phyloP scores from a whole-genome alignment of 2,329 filamentous ascomycete species.

The Colletotrichum sp. region DNA sequence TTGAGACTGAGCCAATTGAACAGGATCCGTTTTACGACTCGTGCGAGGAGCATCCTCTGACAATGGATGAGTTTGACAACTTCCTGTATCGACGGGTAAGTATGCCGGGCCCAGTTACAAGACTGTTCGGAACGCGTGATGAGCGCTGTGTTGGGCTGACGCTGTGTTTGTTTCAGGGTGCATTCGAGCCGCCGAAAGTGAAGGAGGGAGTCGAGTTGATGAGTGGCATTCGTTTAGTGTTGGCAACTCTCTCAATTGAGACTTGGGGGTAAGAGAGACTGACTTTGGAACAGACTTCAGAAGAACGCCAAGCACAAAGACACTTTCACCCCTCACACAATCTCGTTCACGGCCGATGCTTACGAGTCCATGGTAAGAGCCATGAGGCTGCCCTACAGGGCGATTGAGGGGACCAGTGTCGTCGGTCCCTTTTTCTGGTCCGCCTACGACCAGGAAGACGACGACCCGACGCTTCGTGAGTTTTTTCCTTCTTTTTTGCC shows the following conservation, averaged over 20 bases:
- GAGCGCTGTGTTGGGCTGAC: conserved; percentile 7
- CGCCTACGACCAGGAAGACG: conserved; percentile 59
- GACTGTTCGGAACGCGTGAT: not conserved
- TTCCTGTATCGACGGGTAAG: conserved; percentile 57
- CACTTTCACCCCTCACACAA: conserved; percentile 60
- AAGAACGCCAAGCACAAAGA: conserved; percentile 60
- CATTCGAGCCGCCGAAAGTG: conserved; percentile 53
- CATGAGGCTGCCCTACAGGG: conserved; percentile 59
- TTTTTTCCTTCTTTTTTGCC: not conserved
- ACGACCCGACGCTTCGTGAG: conserved; percentile 62
- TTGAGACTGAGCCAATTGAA: not conserved
- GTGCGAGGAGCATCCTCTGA: conserved; percentile 56
- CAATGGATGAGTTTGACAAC: conserved; percentile 62
- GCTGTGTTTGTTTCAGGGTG: conserved; percentile 46
- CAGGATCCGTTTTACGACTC: conserved; percentile 57
- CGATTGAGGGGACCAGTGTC: conserved; percentile 62
- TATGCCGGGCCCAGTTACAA: conserved; percentile 2
- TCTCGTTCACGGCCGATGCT: conserved; percentile 54
- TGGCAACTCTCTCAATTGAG: conserved; percentile 31
- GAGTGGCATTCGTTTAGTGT: conserved; percentile 61
- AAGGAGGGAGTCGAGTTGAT: conserved; percentile 48
- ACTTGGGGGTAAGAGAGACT: not conserved
- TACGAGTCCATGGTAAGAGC: conserved; percentile 63
- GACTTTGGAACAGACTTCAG: conserved; percentile 52
- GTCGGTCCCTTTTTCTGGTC: conserved; percentile 71